Evolutionary conservation across 2,329 filamentous ascomycete genomes (phyloP).

Genomic region (Diaporthe sp.): DNA sequence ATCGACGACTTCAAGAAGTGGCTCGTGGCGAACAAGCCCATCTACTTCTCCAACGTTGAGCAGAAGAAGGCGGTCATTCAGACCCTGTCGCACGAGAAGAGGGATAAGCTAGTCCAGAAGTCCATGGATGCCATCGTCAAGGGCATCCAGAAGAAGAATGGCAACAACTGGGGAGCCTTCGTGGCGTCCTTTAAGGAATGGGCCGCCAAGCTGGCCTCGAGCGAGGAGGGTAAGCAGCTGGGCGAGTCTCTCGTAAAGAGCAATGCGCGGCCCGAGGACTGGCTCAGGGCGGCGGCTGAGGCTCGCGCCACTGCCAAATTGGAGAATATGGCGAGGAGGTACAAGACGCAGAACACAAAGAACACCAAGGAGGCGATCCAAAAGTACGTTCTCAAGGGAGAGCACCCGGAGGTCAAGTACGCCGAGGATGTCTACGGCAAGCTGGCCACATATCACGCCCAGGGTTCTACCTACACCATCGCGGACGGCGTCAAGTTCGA

Average conservation of each 20-base stretch:
- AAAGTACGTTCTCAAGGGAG: conserved; percentile 55
- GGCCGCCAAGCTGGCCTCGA: conserved; percentile 10
- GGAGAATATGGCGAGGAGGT: background rate
- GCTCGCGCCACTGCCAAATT: background rate
- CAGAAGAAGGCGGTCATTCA: conserved; percentile 46
- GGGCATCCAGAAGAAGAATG: conserved; percentile 23
- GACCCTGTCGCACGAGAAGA: conserved; percentile 43
- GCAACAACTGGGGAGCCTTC: conserved; percentile 35
- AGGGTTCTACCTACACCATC: conserved; percentile 51
- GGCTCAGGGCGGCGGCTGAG: conserved; percentile 15
- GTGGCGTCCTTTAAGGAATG: conserved; percentile 28
- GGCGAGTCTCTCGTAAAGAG: background rate
- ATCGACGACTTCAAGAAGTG: conserved; percentile 46
- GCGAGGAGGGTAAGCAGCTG: conserved; percentile 8
- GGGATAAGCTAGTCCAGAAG: conserved; percentile 39
- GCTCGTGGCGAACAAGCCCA: conserved; percentile 49
- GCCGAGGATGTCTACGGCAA: conserved; percentile 48
- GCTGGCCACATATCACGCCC: conserved; percentile 54
- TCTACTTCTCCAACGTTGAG: conserved; percentile 55
- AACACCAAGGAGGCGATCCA: conserved; percentile 52
- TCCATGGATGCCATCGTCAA: conserved; percentile 53
- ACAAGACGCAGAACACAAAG: conserved; percentile 41
- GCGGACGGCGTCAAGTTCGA: conserved; percentile 48
- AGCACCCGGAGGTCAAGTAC: conserved; percentile 53
- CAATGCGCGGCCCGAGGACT: conserved; percentile 14